phyloP scores from a whole-genome alignment of 495 filamentous ascomycete species.

The Tetracladium marchalianum region DNA sequence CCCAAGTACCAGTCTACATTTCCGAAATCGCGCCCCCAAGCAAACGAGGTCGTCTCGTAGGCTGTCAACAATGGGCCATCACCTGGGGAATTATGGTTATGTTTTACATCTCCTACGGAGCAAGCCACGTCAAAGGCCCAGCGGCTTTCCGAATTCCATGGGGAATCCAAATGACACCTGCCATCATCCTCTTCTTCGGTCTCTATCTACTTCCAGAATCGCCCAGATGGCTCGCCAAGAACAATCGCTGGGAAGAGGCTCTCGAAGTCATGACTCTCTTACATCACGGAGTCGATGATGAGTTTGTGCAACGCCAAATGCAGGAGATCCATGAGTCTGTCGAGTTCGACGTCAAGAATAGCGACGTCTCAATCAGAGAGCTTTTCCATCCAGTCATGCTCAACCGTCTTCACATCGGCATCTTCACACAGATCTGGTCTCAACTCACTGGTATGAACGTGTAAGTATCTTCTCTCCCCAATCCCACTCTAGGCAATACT shows the following conservation, averaged over 20 bases:
- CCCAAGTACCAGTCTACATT: constrained; percentile 69
- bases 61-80: constrained; percentile 66
- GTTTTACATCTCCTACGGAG: constrained; percentile 73
- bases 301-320: constrained; percentile 51
- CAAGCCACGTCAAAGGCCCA: constrained; percentile 46
- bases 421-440: constrained; percentile 75
- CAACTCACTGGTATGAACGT: constrained; percentile 78
- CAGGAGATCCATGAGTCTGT: constrained; percentile 57
- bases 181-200: constrained; percentile 48
- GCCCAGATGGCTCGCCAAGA: constrained; percentile 63
- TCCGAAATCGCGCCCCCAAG: constrained; percentile 58
- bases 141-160: constrained; percentile 62
- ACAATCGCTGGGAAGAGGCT: constrained; percentile 64
- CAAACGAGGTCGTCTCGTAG: constrained; percentile 62
- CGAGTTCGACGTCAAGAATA: constrained; percentile 51
- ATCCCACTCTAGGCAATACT: too few relatives aligned
- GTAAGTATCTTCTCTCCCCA: too few relatives aligned
- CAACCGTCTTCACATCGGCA: constrained; percentile 58
- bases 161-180: constrained; percentile 66
- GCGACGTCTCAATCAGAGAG: constrained; percentile 55
- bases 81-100: constrained; percentile 75
- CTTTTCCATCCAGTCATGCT: constrained; percentile 60
- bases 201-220: constrained; percentile 60
- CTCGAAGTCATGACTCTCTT: constrained; percentile 46
- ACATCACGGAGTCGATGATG: constrained; percentile 56